These are phyloP conservation scores for Leccinum pachyderme DNA, from an alignment of 1,284 basidiomycete genomes.

Conservation along the genomic window DNA sequence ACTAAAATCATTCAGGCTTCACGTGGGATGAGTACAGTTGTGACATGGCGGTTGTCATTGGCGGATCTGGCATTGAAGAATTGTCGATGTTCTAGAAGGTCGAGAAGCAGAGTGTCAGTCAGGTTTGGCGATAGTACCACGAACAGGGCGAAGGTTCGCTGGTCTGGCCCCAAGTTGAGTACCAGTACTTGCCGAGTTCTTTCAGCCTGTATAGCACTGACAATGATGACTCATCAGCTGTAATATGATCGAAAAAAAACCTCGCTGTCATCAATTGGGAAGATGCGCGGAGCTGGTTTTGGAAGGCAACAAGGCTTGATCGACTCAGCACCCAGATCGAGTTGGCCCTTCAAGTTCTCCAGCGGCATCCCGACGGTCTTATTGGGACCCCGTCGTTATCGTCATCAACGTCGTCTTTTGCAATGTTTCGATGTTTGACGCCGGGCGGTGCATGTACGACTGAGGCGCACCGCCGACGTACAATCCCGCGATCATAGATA, in stretches of 20 bases:
- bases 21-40: conserved; percentile 20
- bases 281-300: conserved; percentile 19
- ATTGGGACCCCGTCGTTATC: neutral
- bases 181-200: neutral
- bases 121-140: neutral
- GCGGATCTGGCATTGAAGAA: neutral
- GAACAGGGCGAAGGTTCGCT: neutral
- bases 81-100: conserved; percentile 23
- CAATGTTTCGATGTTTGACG: neutral
- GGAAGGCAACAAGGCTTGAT: conserved; percentile 9
- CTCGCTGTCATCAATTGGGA: conserved; percentile 27
- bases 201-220: neutral
- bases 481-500: neutral
- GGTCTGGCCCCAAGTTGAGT: neutral
- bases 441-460: neutral
- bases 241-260: conserved; percentile 18
- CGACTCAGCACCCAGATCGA: conserved; percentile 5
- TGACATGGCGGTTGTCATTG: neutral
- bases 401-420: neutral
- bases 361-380: neutral
- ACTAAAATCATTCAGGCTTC: conserved; percentile 12
- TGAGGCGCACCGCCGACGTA: conserved; percentile 9
- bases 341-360: neutral
- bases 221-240: conserved; percentile 17
- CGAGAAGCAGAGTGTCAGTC: conserved; percentile 11